phyloP scores from a whole-genome alignment of 768 basidiomycete species.

The Amanita polypyramis region DNA sequence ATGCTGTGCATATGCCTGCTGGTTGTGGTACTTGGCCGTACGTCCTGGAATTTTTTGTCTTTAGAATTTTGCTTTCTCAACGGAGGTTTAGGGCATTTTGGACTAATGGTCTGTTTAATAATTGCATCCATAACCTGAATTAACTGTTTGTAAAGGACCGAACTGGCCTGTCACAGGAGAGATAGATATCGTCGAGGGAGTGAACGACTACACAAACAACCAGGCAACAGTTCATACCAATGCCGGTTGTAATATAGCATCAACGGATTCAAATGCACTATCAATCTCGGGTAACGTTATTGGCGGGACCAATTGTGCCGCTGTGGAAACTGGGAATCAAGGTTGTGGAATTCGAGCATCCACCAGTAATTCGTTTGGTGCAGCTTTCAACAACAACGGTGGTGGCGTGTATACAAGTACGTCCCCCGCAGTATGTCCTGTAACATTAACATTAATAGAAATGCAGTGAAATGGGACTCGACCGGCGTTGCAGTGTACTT shows the following conservation, averaged over 20 bases:
- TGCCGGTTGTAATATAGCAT: slow-evolving; percentile 55
- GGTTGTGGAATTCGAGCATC: slow-evolving; percentile 74
- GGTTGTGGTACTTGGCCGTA: slow-evolving; percentile 85
- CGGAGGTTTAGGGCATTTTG: slow-evolving; percentile 30
- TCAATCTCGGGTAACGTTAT: slow-evolving; percentile 56
- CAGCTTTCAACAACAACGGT: slow-evolving; percentile 72
- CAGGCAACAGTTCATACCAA: slow-evolving; percentile 78
- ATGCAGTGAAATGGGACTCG: slow-evolving; percentile 69
- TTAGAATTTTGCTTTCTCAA: background rate
- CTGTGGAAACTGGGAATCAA: slow-evolving; percentile 55
- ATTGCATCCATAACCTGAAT: slow-evolving; percentile 21
- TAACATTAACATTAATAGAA: background rate
- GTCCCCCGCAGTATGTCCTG: slow-evolving; percentile 19
- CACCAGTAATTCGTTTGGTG: slow-evolving; percentile 61
- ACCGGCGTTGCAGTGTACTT: slow-evolving; percentile 73
- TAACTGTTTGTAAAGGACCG: slow-evolving; percentile 39
- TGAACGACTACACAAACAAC: slow-evolving; percentile 70
- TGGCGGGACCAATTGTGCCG: slow-evolving; percentile 63
- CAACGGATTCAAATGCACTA: slow-evolving; percentile 33
- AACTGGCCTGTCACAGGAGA: slow-evolving; percentile 62
- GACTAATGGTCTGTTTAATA: slow-evolving; percentile 28
- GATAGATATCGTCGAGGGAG: slow-evolving; percentile 81
- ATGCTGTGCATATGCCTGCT: slow-evolving; percentile 81
- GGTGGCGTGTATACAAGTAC: slow-evolving; percentile 88
- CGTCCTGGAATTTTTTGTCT: slow-evolving; percentile 15